Evolutionary conservation across 1,284 basidiomycete genomes (phyloP).

Genomic region (Malassezia vespertilionis): DNA sequence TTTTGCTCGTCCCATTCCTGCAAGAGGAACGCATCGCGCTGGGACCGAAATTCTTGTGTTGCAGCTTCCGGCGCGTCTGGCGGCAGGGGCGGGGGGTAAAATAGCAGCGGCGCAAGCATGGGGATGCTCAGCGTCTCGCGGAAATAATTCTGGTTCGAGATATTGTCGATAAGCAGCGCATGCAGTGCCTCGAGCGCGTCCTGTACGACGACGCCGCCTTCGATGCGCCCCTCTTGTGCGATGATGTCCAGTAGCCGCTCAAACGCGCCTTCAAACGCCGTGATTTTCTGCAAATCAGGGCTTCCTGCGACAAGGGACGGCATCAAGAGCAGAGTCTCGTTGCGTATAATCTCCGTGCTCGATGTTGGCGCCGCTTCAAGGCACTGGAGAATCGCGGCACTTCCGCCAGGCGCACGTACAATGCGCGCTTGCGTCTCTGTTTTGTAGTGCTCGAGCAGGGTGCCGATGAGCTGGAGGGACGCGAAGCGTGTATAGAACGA

Average conservation of each 20-base stretch:
- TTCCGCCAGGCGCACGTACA: constrained; percentile 66
- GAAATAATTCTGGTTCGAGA: constrained; percentile 96
- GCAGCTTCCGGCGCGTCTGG: constrained; percentile 47
- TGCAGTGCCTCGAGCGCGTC: constrained; percentile 77
- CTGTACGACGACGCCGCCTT: constrained; percentile 71
- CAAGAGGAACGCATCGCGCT: constrained; percentile 79
- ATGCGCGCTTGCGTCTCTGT: constrained; percentile 76
- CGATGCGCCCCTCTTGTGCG: constrained; percentile 74
- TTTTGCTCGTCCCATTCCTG: constrained; percentile 96
- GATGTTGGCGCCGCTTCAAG: constrained; percentile 48
- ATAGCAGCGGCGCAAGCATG: constrained; percentile 67
- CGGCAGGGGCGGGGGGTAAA: constrained; percentile 64
- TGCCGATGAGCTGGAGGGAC: constrained; percentile 74
- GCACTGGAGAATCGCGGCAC: constrained; percentile 58
- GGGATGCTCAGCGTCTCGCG: constrained; percentile 78
- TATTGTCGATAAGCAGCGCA: constrained; percentile 75
- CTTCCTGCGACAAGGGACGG: constrained; percentile 73
- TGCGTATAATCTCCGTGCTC: constrained; percentile 42
- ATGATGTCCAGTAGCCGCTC: constrained; percentile 88
- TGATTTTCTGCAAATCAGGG: constrained; percentile 88
- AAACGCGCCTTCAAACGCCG: constrained; percentile 93
- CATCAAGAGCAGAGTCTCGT: constrained; percentile 59
- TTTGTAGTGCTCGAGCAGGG: constrained; percentile 58
- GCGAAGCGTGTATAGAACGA: constrained; percentile 78
- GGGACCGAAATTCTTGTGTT: constrained; percentile 27